A percentile compares a stretch with the other conserved stretches of the same genome.
Evolutionary conservation across 2,329 filamentous ascomycete genomes (phyloP).

Genomic region (Penicillium crustosum): DNA sequence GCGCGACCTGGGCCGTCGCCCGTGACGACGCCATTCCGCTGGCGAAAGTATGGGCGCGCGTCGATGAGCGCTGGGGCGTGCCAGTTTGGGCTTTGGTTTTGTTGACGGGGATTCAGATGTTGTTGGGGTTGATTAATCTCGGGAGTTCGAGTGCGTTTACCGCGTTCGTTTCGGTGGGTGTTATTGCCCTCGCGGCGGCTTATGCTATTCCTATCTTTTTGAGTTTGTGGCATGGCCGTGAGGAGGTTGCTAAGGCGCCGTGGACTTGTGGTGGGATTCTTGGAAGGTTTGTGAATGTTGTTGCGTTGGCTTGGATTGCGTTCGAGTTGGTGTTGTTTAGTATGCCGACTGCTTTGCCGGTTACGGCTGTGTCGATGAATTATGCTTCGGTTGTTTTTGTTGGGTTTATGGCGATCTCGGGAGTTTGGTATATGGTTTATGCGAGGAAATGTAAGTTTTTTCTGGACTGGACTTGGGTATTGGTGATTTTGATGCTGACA

Average conservation of each 20-base stretch:
- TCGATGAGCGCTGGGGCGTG: slow-evolving; percentile 38
- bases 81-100: slow-evolving; percentile 47
- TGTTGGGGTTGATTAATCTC: slow-evolving; percentile 52
- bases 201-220: slow-evolving; percentile 59
- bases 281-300: slow-evolving; percentile 47
- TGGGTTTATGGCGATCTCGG: slow-evolving; percentile 53
- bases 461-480: background rate
- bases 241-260: slow-evolving; percentile 49
- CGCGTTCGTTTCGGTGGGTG: slow-evolving; percentile 55
- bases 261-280: slow-evolving; percentile 50
- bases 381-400: slow-evolving; percentile 60
- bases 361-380: slow-evolving; percentile 55
- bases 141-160: slow-evolving; percentile 49
- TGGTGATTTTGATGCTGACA: background rate
- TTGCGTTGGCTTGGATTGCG: slow-evolving; percentile 53
- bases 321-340: slow-evolving; percentile 57
- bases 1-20: slow-evolving; percentile 49
- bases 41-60: slow-evolving; percentile 37
- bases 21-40: slow-evolving; percentile 48
- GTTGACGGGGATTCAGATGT: slow-evolving; percentile 49
- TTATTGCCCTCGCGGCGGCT: slow-evolving; percentile 56
- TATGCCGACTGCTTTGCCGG: slow-evolving; percentile 54
- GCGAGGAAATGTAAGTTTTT: slow-evolving; percentile 50
- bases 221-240: slow-evolving; percentile 49
- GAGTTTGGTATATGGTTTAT: slow-evolving; percentile 53